These are phyloP conservation scores for Malassezia japonica DNA, from an alignment of 1,284 basidiomycete genomes.

Conservation along the genomic window DNA sequence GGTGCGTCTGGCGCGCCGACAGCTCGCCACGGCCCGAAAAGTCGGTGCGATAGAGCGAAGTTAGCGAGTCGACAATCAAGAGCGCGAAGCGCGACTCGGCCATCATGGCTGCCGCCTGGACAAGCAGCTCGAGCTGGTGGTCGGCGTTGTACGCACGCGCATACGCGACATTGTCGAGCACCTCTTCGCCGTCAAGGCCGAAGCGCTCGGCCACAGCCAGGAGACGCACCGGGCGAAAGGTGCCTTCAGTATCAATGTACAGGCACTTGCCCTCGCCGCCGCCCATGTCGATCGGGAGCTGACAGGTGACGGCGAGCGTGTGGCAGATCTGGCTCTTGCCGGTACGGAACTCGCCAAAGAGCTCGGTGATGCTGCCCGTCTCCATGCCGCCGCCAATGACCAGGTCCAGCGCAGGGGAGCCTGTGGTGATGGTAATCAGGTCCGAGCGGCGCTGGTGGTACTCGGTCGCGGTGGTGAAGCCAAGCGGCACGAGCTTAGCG, in stretches of 20 bases:
- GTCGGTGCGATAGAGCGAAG: conserved; percentile 89
- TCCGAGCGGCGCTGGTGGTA: conserved; percentile 87
- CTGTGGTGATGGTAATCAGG: conserved; percentile 91
- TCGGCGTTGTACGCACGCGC: conserved; percentile 97
- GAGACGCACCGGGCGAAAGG: conserved; percentile 90
- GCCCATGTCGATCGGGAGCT: conserved; percentile 89
- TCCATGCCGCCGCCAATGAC: conserved; percentile 95
- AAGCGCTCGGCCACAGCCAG: conserved; percentile 90
- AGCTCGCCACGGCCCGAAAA: conserved; percentile 92
- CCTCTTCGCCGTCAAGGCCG: conserved; percentile 92
- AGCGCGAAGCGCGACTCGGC: conserved; percentile 69
- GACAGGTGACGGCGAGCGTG: conserved; percentile 94
- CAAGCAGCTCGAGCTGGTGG: conserved; percentile 82
- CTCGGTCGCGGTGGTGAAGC: conserved; percentile 96
- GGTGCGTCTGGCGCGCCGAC: conserved; percentile 84
- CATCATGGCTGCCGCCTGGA: conserved; percentile 76
- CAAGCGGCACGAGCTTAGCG: conserved; percentile 88
- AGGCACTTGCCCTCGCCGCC: conserved; percentile 98
- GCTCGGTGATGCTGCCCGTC: conserved; percentile 94
- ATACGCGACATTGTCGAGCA: conserved; percentile 96
- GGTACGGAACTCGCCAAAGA: conserved; percentile 97
- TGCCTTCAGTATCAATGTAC: conserved; percentile 98
- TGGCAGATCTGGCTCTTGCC: conserved; percentile 98
- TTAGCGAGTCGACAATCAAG: conserved; percentile 92
- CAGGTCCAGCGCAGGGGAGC: conserved; percentile 89